phyloP scores from a whole-genome alignment of 2,329 filamentous ascomycete genomes.

The Trichophyton simii region DNA sequence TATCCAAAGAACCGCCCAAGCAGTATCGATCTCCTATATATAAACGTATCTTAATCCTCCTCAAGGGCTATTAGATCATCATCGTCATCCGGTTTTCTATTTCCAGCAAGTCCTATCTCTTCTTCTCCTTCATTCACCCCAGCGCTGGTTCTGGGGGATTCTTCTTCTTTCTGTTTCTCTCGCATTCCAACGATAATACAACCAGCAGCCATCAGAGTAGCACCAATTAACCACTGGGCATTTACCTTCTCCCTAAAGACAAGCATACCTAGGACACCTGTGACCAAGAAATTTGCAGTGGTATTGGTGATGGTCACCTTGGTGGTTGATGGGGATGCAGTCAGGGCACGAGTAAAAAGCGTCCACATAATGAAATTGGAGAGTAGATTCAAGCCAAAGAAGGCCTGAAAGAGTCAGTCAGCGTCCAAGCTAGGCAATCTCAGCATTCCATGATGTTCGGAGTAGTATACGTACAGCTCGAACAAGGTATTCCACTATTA shows the following conservation, averaged over 20 bases:
- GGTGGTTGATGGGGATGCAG: conserved; percentile 47
- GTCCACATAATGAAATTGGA: conserved; percentile 56
- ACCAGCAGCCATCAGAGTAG: conserved; percentile 46
- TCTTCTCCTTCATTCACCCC: not conserved
- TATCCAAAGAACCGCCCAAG: not conserved
- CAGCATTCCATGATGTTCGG: not conserved
- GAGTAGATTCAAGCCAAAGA: conserved; percentile 48
- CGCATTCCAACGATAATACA: conserved; percentile 51
- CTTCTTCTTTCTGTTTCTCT: conserved; percentile 32
- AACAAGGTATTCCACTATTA: conserved; percentile 36
- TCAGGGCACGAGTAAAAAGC: conserved; percentile 50
- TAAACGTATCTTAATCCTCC: not conserved
- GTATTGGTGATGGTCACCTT: conserved; percentile 54
- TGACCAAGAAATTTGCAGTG: conserved; percentile 50
- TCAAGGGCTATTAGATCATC: conserved; percentile 4
- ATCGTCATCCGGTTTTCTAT: conserved; percentile 7
- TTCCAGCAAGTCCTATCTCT: conserved; percentile 6
- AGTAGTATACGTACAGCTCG: conserved; percentile 36
- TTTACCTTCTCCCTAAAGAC: conserved; percentile 47
- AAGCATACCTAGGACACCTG: conserved; percentile 45
- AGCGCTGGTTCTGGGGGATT: conserved; percentile 8
- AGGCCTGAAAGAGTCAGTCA: conserved; percentile 30
- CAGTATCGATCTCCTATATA: not conserved
- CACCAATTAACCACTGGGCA: conserved; percentile 50
- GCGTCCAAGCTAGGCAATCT: not conserved